These are phyloP conservation scores for Antitrichia curtipendula DNA, from an alignment of 225 moss, liverwort and hornwort species.

Conservation along the genomic window DNA sequence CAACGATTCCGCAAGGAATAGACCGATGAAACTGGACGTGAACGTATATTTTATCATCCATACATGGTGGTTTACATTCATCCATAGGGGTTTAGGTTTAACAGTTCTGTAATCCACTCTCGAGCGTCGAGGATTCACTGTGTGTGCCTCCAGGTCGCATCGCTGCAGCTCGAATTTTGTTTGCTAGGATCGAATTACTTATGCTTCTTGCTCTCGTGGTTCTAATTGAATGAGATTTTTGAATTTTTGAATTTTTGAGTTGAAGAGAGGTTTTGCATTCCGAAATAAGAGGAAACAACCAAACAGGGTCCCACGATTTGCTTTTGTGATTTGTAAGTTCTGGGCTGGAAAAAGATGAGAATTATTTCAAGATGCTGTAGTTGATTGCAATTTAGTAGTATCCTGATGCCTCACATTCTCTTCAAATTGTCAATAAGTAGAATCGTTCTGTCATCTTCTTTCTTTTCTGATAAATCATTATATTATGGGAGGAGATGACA, in stretches of 20 bases:
- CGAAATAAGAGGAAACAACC: neutral
- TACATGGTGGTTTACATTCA: neutral
- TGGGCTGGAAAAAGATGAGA: neutral
- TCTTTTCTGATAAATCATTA: neutral
- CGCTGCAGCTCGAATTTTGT: neutral
- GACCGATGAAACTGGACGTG: neutral
- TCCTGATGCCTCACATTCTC: neutral
- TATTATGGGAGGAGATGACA: conserved; percentile 7
- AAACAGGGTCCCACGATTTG: neutral
- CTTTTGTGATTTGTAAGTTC: neutral
- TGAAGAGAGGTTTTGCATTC: neutral
- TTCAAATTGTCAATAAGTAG: neutral
- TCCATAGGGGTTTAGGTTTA: neutral
- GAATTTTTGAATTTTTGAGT: neutral
- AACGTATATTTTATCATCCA: neutral
- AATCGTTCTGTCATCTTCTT: neutral
- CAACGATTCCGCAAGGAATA: neutral
- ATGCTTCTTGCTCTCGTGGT: neutral
- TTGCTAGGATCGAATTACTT: neutral
- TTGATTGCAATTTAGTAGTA: neutral
- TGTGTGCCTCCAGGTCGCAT: neutral
- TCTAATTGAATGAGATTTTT: neutral
- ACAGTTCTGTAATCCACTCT: neutral
- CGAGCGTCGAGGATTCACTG: neutral
- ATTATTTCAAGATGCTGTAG: neutral